Conservation (phyloP, 495 filamentous ascomycete genomes). For the Pyronema domesticum region DNA sequence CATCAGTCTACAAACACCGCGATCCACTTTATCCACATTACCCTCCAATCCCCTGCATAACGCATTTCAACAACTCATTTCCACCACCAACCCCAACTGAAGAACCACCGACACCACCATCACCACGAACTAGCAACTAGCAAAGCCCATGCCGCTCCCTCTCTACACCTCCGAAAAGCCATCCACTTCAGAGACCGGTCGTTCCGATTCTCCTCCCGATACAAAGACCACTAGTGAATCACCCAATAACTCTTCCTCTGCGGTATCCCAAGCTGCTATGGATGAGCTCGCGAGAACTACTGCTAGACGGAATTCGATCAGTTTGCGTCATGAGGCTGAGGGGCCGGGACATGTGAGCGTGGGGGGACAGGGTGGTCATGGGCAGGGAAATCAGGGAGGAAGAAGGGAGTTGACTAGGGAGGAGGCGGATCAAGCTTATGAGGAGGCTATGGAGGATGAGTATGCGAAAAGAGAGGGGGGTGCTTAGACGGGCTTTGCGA, state of each 20-base stretch:
- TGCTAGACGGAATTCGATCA: background rate
- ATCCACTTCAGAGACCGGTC: conserved; percentile 14
- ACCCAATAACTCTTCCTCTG: conserved; percentile 8
- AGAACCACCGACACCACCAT: too few relatives aligned
- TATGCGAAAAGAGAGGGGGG: conserved; percentile 63
- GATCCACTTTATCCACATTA: too few relatives aligned
- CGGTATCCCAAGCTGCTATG: background rate
- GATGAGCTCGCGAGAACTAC: background rate
- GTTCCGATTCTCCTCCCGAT: conserved; percentile 2
- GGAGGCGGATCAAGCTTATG: conserved; percentile 44
- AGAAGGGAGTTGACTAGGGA: conserved; percentile 20
- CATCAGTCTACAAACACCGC: too few relatives aligned
- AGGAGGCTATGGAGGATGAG: conserved; percentile 60
- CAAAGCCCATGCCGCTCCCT: conserved; percentile 24
- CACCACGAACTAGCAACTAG: too few relatives aligned
- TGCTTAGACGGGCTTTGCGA: conserved; percentile 36
- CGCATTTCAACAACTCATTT: too few relatives aligned
- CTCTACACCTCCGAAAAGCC: conserved; percentile 24
- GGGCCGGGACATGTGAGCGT: too few relatives aligned
- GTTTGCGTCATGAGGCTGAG: too few relatives aligned
- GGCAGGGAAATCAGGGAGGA: background rate
- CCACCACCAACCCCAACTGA: background rate
- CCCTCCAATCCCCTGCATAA: too few relatives aligned
- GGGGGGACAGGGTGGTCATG: too few relatives aligned
- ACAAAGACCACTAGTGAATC: conserved; percentile 8